These are phyloP conservation scores for Plasmodium berghei DNA, from an alignment of 169 alveolate species.

Conservation along the genomic window DNA sequence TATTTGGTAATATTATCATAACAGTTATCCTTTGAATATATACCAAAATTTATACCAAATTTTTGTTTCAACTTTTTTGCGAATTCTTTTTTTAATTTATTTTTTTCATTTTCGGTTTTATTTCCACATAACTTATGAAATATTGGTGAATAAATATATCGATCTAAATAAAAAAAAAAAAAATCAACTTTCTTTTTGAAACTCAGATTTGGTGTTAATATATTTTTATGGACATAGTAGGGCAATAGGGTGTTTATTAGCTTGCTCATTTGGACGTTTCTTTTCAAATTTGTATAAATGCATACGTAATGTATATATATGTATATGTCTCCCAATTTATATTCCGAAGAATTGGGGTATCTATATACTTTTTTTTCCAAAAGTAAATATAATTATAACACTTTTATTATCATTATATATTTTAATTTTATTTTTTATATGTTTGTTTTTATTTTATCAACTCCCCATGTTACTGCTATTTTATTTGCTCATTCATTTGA, in stretches of 20 bases:
- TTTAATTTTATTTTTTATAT: too few species aligned
- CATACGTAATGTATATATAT: neutral
- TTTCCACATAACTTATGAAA: constrained; percentile 13
- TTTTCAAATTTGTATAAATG: neutral
- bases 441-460: too few species aligned
- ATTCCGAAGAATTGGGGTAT: too few species aligned
- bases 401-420: too few species aligned
- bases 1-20: neutral
- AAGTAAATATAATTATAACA: too few species aligned
- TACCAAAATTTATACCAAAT: neutral
- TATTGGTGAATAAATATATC: constrained; percentile 68
- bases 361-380: too few species aligned
- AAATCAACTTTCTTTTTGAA: constrained; percentile 54
- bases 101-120: constrained; percentile 47
- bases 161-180: constrained; percentile 62
- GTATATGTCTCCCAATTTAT: too few species aligned
- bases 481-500: too few species aligned
- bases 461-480: too few species aligned
- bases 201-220: constrained; percentile 29
- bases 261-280: constrained; percentile 39
- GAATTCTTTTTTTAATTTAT: constrained; percentile 15
- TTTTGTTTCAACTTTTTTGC: constrained; percentile 4
- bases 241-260: constrained; percentile 53
- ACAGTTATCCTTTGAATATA: neutral
- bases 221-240: constrained; percentile 46